Percentiles rank a stretch among this genome's conserved stretches.
Conservation (phyloP, 192 early-diverging fungal species). For the Coemansia sp. region DNA sequence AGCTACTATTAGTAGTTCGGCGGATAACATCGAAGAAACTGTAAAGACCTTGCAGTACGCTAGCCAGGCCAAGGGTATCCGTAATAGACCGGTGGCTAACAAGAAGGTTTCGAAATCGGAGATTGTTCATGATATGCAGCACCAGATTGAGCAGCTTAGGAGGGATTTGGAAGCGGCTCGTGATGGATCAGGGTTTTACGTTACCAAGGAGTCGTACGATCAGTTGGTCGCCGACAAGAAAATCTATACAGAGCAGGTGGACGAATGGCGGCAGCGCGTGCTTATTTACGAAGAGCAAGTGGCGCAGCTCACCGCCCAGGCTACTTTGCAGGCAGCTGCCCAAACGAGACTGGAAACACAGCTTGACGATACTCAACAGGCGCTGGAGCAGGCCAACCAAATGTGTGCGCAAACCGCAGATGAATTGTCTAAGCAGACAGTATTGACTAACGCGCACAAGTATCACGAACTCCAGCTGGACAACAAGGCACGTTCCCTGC, state of each 20-base stretch:
- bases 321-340: conserved; percentile 4
- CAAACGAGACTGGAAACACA: conserved; percentile 33
- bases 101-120: conserved; percentile 79
- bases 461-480: conserved; percentile 51
- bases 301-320: conserved; percentile 6
- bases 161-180: conserved; percentile 77
- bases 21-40: conserved; percentile 66
- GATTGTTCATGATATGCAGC: conserved; percentile 76
- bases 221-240: conserved; percentile 32
- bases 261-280: conserved; percentile 43
- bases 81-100: conserved; percentile 75
- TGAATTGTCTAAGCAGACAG: conserved; percentile 17
- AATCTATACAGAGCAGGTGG: conserved; percentile 13
- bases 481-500: conserved; percentile 25
- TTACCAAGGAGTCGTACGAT: conserved; percentile 66
- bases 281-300: conserved; percentile 29
- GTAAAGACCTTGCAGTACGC: conserved; percentile 78
- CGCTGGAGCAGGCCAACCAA: conserved; percentile 26
- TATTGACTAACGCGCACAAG: conserved; percentile 55
- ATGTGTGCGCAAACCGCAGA: no score
- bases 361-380: conserved; percentile 32
- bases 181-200: conserved; percentile 81
- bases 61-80: conserved; percentile 73
- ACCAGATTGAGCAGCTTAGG: conserved; percentile 77
- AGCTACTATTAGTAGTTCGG: conserved; percentile 85